Evolutionary conservation across 2,329 filamentous ascomycete species (phyloP), one percentile per base, ranked within the genome.

Genomic region (Hortaea werneckii): DNA sequence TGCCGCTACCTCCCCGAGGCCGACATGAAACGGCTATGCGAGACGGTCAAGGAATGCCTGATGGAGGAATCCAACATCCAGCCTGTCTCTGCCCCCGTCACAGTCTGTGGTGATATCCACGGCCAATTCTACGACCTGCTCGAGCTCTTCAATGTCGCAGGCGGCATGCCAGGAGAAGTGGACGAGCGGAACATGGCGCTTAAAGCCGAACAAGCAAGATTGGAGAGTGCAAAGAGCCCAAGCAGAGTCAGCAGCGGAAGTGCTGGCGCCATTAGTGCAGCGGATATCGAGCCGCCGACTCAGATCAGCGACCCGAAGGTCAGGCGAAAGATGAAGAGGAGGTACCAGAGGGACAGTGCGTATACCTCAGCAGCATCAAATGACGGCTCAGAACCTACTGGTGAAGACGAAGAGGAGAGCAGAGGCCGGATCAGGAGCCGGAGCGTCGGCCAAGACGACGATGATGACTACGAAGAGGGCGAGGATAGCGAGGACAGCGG

Each of bases 51-150:
- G 73, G 92, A 96, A 70, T 94, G 87, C 55, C 77, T 98, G 60
- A 98, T 98, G 92, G 92, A 98, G 76, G 92, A 98, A 71, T 95
- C 89, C 54, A 98, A 98, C 65, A 96, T 98, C 49, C 92, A 96
- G 66, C 92, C 92, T n/a, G 90, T 98, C 13, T 81, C 85, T 44
- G 95, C 92, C 0, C 92, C 92, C 5, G 92, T 98, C 52, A 98
- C 92, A 5, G 85, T 98, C 52, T 96, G 92, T 62, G 92, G 92
- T 63, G 92, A 98, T 65, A 96, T 98, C 52, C 92, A 98, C 68
- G 92, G 92, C 58, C 92, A 98, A 70, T 96, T 96, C 67, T 96
- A 98, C 70, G 92, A 98, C 66, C 76, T 98, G 7, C 80, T 96
- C 50, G 92, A 98, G 72, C 80, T 98, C 42, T 98, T 98, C 69